phyloP scores from a whole-genome alignment of 768 basidiomycete species.

The Suillus subalutaceus region DNA sequence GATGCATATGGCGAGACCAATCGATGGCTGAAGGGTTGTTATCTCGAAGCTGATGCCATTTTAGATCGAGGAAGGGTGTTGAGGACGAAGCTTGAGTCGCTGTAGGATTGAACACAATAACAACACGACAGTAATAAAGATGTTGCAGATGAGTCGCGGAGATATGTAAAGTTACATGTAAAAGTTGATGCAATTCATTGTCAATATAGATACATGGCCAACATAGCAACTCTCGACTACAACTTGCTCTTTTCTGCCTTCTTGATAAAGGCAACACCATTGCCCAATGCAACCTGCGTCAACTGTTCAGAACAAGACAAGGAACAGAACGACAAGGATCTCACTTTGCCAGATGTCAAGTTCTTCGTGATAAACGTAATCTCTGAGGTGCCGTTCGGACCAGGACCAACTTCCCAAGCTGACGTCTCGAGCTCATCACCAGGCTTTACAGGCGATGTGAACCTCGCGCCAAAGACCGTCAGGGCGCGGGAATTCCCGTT shows the following conservation, averaged over 20 bases:
- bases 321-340: slow-evolving; percentile 13
- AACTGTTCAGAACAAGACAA: slow-evolving; percentile 7
- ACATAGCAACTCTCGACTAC: slow-evolving; percentile 20
- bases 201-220: neutral
- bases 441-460: slow-evolving; percentile 83
- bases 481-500: slow-evolving; percentile 63
- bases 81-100: slow-evolving; percentile 29
- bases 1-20: slow-evolving; percentile 49
- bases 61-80: slow-evolving; percentile 63
- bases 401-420: slow-evolving; percentile 76
- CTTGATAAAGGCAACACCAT: slow-evolving; percentile 65
- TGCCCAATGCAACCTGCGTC: slow-evolving; percentile 53
- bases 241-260: slow-evolving; percentile 51
- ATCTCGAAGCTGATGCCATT: slow-evolving; percentile 67
- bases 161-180: neutral
- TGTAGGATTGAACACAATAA: neutral
- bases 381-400: slow-evolving; percentile 59
- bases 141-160: neutral
- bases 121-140: neutral
- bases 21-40: slow-evolving; percentile 92
- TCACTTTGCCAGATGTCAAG: slow-evolving; percentile 59
- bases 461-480: slow-evolving; percentile 70
- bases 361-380: slow-evolving; percentile 67
- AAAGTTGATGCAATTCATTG: neutral
- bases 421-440: slow-evolving; percentile 80